These are phyloP conservation scores for Nicotiana otophora DNA, from an alignment of 257 asterid genomes.

Conservation along the genomic window DNA sequence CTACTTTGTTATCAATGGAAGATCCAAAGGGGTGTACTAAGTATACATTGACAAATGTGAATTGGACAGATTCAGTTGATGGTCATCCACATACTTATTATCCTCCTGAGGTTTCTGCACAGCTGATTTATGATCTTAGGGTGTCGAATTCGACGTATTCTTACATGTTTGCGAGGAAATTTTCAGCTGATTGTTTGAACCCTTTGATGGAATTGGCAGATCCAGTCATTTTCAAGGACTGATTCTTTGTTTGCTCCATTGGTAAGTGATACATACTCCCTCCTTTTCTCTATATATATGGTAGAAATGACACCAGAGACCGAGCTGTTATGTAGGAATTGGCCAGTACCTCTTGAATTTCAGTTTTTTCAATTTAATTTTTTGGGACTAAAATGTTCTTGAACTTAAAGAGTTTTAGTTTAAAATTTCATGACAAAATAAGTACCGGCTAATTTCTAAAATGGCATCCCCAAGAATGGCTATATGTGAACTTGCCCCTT, in stretches of 20 bases:
- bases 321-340: no score
- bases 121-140: constrained; percentile 58
- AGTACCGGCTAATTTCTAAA: no score
- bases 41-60: constrained; percentile 68
- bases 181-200: constrained; percentile 68
- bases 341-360: no score
- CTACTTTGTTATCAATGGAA: constrained; percentile 70
- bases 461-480: no score
- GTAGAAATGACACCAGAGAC: no score
- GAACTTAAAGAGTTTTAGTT: no score
- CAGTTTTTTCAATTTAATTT: no score
- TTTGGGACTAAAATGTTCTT: no score
- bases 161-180: constrained; percentile 73
- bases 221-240: constrained; percentile 72
- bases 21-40: constrained; percentile 60
- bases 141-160: constrained; percentile 58
- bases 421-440: no score
- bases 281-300: no score
- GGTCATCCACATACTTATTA: constrained; percentile 93
- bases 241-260: constrained; percentile 19
- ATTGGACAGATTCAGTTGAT: constrained; percentile 72
- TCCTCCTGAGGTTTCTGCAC: constrained; percentile 54
- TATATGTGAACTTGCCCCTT: no score
- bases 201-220: constrained; percentile 77
- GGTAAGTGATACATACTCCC: constrained; percentile 35